These are phyloP conservation scores for Fusarium coffeatum DNA, from an alignment of 2,329 filamentous ascomycete genomes.

Conservation along the genomic window DNA sequence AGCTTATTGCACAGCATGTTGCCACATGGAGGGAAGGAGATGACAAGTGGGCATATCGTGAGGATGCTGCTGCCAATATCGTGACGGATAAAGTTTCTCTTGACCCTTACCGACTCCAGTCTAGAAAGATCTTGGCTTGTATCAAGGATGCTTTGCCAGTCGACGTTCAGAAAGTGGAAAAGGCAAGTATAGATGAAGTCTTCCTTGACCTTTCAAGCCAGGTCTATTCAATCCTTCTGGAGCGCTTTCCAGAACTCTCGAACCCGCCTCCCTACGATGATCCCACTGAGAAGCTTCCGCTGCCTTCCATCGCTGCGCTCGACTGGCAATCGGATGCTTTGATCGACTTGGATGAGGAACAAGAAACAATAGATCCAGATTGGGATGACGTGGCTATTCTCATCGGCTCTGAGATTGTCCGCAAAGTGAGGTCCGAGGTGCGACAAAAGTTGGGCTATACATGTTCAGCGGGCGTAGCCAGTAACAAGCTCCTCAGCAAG, in stretches of 20 bases:
- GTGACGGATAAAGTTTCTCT: conserved; percentile 92
- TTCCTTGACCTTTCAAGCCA: conserved; percentile 92
- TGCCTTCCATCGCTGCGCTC: conserved; percentile 74
- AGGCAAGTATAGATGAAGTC: conserved; percentile 94
- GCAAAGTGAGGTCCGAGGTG: conserved; percentile 76
- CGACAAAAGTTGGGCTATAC: conserved; percentile 82
- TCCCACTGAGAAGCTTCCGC: conserved; percentile 75
- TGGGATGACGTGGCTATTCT: conserved; percentile 95
- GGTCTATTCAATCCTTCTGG: conserved; percentile 78
- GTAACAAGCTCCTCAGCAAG: conserved; percentile 96
- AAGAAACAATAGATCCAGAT: conserved; percentile 85
- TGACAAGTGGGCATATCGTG: conserved; percentile 89
- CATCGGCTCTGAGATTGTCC: conserved; percentile 89
- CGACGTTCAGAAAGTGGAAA: conserved; percentile 81
- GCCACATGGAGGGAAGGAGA: conserved; percentile 95
- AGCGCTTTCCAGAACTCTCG: conserved; percentile 79
- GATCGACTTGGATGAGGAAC: conserved; percentile 79
- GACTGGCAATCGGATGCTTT: conserved; percentile 89
- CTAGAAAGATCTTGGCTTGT: conserved; percentile 80
- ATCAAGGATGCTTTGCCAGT: conserved; percentile 80
- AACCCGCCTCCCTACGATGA: conserved; percentile 78
- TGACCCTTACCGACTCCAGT: conserved; percentile 90
- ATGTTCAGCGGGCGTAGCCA: conserved; percentile 88
- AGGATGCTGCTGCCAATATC: conserved; percentile 83
- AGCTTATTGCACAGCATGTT: conserved; percentile 89